Base-by-base conservation (phyloP, 495 filamentous ascomycete species). In the Aspergillus ellipticus region DNA sequence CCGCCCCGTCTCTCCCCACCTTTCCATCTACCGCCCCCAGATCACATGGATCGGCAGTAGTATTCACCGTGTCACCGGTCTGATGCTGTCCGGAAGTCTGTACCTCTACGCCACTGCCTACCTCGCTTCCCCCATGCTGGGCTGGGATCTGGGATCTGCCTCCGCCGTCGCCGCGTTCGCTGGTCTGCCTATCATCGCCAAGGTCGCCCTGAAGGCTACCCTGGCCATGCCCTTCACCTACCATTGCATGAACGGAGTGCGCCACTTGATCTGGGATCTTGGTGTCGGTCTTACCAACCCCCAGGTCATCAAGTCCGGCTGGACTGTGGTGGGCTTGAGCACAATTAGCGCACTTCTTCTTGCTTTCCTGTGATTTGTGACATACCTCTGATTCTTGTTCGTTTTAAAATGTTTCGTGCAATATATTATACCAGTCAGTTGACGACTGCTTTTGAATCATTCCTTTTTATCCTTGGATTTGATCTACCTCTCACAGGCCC, bases 21-120 rank as follows among this genome's bases (percentile, higher is more conserved):
- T 99, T 51, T 64, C 72, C 56, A 92, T 96, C 82, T 99, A 97
- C 83, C 79, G 83, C 61, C 87, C 88, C 57, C 87, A 89, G 74
- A 87, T 97, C 66, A 92, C 92, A 52, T 96, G 88, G 88, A 85
- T 87, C 67, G 72, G 77, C 42, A 90, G 85, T 53, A 74, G 66
- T 51, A 75, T 89, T 71, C 86, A 90, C 79, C 90, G 94, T 63
- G 81, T 97, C 76, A 92, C 89, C 15, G 94, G 91, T 56, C 61
- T 78, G 57, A 65, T 77, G 54, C 76, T 97, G 61, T 86, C 85
- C 63, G 88, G 88, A 53, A 74, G 76, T 22, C 78, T 96, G 51
- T 99, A 99, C 83, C 64, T 86, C 59, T 97, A 90, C 76, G 85
- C 85, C 31, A 71, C 85, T 54, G 85, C 87, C 33, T 98, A 98